Evolutionary conservation across 2,329 filamentous ascomycete genomes (phyloP).

Genomic region (Verticillium tricorpus): DNA sequence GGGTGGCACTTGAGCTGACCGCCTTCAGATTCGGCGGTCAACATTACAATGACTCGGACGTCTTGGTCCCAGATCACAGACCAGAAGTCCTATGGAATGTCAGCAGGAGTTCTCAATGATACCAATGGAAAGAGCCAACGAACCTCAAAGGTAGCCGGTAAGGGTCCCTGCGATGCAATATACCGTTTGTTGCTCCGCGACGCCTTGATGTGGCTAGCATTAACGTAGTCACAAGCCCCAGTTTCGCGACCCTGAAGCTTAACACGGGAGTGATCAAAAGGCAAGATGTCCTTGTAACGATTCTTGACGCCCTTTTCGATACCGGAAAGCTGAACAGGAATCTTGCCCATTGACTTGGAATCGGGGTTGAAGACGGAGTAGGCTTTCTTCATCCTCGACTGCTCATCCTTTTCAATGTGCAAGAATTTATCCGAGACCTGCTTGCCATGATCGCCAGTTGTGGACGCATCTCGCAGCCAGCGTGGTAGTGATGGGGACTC

Average conservation of each 20-base stretch:
- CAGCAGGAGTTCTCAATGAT: background rate
- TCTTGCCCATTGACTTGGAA: constrained; percentile 20
- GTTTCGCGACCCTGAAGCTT: constrained; percentile 64
- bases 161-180: constrained; percentile 90
- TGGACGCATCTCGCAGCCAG: constrained; percentile 72
- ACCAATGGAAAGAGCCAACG: constrained; percentile 25
- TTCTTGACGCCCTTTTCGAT: constrained; percentile 96
- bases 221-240: constrained; percentile 86
- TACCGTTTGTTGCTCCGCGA: constrained; percentile 84
- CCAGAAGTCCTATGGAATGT: constrained; percentile 77
- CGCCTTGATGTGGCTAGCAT: constrained; percentile 82
- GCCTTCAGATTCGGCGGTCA: constrained; percentile 90
- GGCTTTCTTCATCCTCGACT: constrained; percentile 86
- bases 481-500: constrained; percentile 55
- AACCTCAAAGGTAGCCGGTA: constrained; percentile 88
- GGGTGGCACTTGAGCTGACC: constrained; percentile 92
- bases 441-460: constrained; percentile 69
- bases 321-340: constrained; percentile 70
- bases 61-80: constrained; percentile 96
- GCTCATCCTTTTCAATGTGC: constrained; percentile 76
- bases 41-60: constrained; percentile 89
- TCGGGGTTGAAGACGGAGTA: constrained; percentile 46
- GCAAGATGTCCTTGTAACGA: constrained; percentile 95
- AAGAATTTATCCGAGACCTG: constrained; percentile 79
- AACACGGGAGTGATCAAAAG: constrained; percentile 90